These are phyloP conservation scores for Fusarium veterinarium DNA, from an alignment of 2,329 filamentous ascomycete species.

Conservation along the genomic window DNA sequence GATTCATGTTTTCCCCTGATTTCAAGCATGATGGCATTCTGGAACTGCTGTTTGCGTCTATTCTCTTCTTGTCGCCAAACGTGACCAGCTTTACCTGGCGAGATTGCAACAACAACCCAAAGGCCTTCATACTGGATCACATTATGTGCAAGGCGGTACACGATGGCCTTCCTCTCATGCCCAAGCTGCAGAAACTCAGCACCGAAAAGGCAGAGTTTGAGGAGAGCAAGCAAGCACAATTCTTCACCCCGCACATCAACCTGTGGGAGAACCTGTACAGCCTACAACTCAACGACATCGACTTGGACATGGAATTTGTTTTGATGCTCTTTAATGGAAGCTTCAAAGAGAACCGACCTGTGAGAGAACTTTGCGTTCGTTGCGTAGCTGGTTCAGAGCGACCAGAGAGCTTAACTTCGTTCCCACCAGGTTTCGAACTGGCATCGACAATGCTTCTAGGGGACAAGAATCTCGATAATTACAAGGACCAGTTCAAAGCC, in stretches of 20 bases:
- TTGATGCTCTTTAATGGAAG: constrained; percentile 8
- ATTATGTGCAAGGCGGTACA: not conserved
- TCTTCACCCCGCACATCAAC: constrained; percentile 21
- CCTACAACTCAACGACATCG: constrained; percentile 17
- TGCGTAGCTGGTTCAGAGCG: constrained; percentile 14
- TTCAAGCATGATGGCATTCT: constrained; percentile 31
- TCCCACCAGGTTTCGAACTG: not conserved
- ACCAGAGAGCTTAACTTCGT: not conserved
- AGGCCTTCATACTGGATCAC: not conserved
- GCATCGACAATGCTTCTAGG: constrained; percentile 1
- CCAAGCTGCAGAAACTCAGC: constrained; percentile 4
- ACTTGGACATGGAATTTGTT: constrained; percentile 24
- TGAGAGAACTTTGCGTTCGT: constrained; percentile 13
- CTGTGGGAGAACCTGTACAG: constrained; percentile 23
- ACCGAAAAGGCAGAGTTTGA: constrained; percentile 13
- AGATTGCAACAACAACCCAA: constrained; percentile 26
- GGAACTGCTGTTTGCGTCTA: constrained; percentile 26
- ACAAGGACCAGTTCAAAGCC: constrained; percentile 23
- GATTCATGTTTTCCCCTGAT: constrained; percentile 30
- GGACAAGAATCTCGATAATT: not conserved
- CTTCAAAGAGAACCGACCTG: constrained; percentile 15
- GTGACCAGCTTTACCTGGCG: constrained; percentile 25
- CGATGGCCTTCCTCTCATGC: constrained; percentile 14
- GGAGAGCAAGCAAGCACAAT: constrained; percentile 13
- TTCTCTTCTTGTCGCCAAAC: constrained; percentile 20